Base-by-base conservation (phyloP, 331 rosid species). In the Malus hybrid region DNA sequence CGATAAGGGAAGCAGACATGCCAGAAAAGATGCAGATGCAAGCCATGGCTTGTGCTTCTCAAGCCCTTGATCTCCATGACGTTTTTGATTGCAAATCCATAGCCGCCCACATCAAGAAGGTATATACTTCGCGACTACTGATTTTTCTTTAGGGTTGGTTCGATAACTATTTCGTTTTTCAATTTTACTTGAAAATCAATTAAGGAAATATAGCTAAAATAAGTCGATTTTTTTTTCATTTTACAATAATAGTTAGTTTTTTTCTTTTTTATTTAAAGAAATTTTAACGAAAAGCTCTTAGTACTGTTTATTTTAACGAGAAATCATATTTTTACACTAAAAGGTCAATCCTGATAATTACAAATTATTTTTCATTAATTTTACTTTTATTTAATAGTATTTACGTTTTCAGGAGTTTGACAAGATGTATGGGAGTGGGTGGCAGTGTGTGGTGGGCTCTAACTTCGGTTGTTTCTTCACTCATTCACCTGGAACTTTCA, bases 371-470 rank as follows among this genome's bases (percentile, higher is more conserved):
- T 36, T 39, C 4, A 39, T 39, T 39, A 39, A 0, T 39, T 19
- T 27, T 64, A 0, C n/a, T 31, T n/a, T 44, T 29, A 6, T 52
- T 28, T 50, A 11, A 28, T 10, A 13, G 52, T 71, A 5, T 52
- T 19, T 80, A 69, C 16, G 18, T 73, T 39, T 72, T 57, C 80
- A 92, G 97, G 93, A 84, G 57, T 92, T 92, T 80, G 96, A 90
- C 73, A 73, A 72, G 67, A 79, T 34, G 80, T 83, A 92, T 75
- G 93, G 92, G 55, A 74, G 69, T 73, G 93, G 96, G 22, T 92
- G 97, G 97, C 96, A 86, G 71, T 92, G 92, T 74, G 97, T 90
- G 78, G 88, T 90, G 80, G 96, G 92, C 70, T 84, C 90, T 39
- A 88, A 79, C 70, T 90, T 88, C 62, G 93, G 97, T 52, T 76